Percentiles rank a stretch among this genome's conserved stretches.
Conservation (phyloP, 2,329 filamentous ascomycete genomes). For the Lachnellula occidentalis region DNA sequence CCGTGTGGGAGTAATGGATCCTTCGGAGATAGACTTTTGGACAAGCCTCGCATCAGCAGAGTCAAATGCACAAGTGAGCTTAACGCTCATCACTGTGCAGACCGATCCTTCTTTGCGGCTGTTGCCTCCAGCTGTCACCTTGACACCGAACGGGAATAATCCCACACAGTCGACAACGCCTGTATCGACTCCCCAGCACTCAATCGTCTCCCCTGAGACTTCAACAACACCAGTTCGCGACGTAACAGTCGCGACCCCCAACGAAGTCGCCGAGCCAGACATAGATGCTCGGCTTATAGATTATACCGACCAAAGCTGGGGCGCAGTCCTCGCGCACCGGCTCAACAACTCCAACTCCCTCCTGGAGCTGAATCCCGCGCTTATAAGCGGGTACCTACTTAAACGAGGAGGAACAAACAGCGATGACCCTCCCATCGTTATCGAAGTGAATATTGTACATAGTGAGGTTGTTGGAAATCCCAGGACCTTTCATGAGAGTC, state of each 20-base stretch:
- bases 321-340: constrained; percentile 62
- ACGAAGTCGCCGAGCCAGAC: constrained; percentile 48
- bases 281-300: constrained; percentile 67
- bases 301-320: constrained; percentile 70
- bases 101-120: constrained; percentile 59
- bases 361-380: constrained; percentile 49
- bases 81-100: constrained; percentile 61
- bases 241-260: constrained; percentile 15
- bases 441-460: constrained; percentile 63
- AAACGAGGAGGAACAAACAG: constrained; percentile 52
- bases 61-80: constrained; percentile 42
- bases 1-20: constrained; percentile 63
- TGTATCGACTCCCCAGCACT: constrained; percentile 59
- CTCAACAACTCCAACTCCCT: constrained; percentile 54
- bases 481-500: constrained; percentile 47
- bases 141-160: constrained; percentile 39
- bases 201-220: constrained; percentile 53
- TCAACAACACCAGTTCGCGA: constrained; percentile 33
- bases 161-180: constrained; percentile 47
- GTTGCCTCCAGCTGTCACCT: constrained; percentile 48
- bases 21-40: constrained; percentile 59
- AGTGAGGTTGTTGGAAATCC: constrained; percentile 34
- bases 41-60: constrained; percentile 47
- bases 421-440: constrained; percentile 53
- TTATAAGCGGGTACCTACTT: constrained; percentile 61